Base-by-base conservation (phyloP, 2,329 filamentous ascomycete species). In the Aureobasidium mangrovei region DNA sequence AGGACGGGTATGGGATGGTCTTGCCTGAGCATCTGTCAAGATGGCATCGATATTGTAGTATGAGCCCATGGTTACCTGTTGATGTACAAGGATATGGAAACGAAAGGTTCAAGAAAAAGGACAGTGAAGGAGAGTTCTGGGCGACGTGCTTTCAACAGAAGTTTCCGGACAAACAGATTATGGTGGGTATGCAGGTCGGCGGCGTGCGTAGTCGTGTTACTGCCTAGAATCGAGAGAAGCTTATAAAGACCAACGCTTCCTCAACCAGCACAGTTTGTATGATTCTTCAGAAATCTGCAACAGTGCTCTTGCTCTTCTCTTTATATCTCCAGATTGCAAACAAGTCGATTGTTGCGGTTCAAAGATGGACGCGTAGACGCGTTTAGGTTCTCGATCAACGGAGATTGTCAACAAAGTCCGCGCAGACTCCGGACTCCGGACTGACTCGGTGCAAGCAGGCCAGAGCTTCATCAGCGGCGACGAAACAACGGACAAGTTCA, bases 31-130 rank as follows among this genome's bases (percentile, higher is more conserved):
- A 68, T 93, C 88, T 7, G 88, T 93, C 42, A 93, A 78, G 72
- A 94, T 93, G 58, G 86, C 79, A 63, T 91, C 85, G 56, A 91
- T 81, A 68, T 90, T 84, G 75, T 93, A 94, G 75, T 94, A 94
- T 36, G 85, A 87, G 40, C 61, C 62, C 72, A 75, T 75, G 12
- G 59, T 60, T 26, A 10, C 10, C n/a, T 10, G 18, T 49, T 10
- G 8, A 12, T 18, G 18, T 7, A n/a, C 10, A 29, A 26, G 7
- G 9, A n/a, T 9, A 32, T 18, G 12, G 12, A 24, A 47, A 7
- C 26, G 28, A n/a, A 36, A 29, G 9, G n/a, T 18, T 18, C 36
- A 33, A 31, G n/a, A 9, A 41, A 26, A 12, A 49, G 26, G 38
- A 29, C 29, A 28, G 38, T n/a, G 7, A 7, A 42, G 4, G n/a